phyloP scores from a whole-genome alignment of 2,329 filamentous ascomycete species.

The Diaporthe citrichinensis region DNA sequence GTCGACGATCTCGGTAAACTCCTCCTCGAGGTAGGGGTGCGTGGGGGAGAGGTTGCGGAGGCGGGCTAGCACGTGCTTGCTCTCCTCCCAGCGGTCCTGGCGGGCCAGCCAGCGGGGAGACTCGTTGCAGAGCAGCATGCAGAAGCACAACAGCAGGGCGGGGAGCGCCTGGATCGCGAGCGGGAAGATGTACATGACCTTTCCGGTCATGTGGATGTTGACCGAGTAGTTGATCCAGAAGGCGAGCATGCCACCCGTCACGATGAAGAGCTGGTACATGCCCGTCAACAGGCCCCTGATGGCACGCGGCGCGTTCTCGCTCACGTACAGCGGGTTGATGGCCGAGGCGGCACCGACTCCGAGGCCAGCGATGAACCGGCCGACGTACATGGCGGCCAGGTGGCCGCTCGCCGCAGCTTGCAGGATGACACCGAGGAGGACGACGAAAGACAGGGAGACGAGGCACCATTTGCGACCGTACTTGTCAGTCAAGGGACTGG shows the following conservation, averaged over 20 bases:
- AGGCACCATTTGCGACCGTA: constrained; percentile 69
- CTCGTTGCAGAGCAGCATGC: constrained; percentile 75
- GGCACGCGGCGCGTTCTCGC: constrained; percentile 59
- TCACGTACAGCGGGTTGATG: constrained; percentile 61
- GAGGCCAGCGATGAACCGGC: constrained; percentile 67
- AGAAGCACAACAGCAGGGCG: constrained; percentile 68
- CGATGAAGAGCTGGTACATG: constrained; percentile 62
- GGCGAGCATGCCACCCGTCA: constrained; percentile 58
- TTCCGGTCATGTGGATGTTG: constrained; percentile 40
- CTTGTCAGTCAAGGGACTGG: constrained; percentile 65
- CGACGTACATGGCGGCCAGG: constrained; percentile 73
- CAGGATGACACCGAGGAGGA: constrained; percentile 71
- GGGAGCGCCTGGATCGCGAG: constrained; percentile 75
- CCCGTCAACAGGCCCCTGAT: constrained; percentile 60
- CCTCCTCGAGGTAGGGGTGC: constrained; percentile 70
- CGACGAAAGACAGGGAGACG: constrained; percentile 67
- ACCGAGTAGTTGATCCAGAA: constrained; percentile 63
- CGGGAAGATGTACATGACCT: constrained; percentile 69
- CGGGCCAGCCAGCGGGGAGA: constrained; percentile 76
- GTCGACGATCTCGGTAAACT: constrained; percentile 72
- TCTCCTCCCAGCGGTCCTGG: constrained; percentile 75
- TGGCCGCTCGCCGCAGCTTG: constrained; percentile 71
- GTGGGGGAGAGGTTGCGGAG: constrained; percentile 68
- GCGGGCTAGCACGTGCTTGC: constrained; percentile 65
- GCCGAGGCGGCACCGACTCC: constrained; percentile 60